Percentiles rank a stretch among this genome's conserved stretches.
phyloP scores from a whole-genome alignment of 306 rosid genomes.

The Begonia loranthoides region DNA sequence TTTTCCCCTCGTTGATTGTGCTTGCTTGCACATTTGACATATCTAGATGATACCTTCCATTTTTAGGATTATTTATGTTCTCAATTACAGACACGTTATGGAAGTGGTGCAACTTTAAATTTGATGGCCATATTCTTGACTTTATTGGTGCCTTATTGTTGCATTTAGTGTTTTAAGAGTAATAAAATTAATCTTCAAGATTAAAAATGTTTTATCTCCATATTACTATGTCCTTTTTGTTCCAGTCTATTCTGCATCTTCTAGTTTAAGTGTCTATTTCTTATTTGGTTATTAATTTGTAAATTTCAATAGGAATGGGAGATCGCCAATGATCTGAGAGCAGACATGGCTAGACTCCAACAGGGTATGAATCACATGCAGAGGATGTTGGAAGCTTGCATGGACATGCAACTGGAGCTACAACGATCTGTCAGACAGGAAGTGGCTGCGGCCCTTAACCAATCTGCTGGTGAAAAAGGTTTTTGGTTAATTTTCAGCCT shows the following conservation, averaged over 20 bases:
- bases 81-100: too few relatives aligned
- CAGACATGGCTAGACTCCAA: slow-evolving; percentile 97
- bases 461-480: slow-evolving; percentile 82
- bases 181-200: too few relatives aligned
- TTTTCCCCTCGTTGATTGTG: not conserved
- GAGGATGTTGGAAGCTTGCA: slow-evolving; percentile 99
- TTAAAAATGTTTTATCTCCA: too few relatives aligned
- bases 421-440: slow-evolving; percentile 99
- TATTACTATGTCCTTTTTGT: too few relatives aligned
- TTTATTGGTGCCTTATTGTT: too few relatives aligned
- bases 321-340: slow-evolving; percentile 79
- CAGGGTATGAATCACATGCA: slow-evolving; percentile 99
- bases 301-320: slow-evolving; percentile 79
- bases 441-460: slow-evolving; percentile 94
- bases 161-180: too few relatives aligned
- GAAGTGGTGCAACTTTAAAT: too few relatives aligned
- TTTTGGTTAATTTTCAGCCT: not conserved
- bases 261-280: not conserved
- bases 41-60: too few relatives aligned
- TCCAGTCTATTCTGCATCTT: too few relatives aligned
- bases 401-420: slow-evolving; percentile 99
- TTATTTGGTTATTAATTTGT: not conserved
- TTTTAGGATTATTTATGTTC: too few relatives aligned
- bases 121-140: too few relatives aligned
- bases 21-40: too few relatives aligned